A percentile compares a stretch with the other conserved stretches of the same genome.
Evolutionary conservation across 2,329 filamentous ascomycete genomes (phyloP).

Genomic region (Alternaria triticimaculans): DNA sequence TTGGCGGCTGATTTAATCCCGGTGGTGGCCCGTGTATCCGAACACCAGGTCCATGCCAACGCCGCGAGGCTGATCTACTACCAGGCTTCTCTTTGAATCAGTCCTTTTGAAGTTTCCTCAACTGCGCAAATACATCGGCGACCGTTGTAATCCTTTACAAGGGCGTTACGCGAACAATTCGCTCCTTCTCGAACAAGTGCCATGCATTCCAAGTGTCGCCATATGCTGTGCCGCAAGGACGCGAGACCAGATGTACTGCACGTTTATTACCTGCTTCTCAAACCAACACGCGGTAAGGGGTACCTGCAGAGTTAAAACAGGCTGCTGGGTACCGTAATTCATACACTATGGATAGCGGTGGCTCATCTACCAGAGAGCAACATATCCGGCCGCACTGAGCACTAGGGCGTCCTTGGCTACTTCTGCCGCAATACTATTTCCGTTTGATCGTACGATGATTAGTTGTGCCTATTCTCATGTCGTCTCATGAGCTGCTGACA

Average conservation of each 20-base stretch:
- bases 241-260: not conserved
- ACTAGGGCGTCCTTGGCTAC: not conserved
- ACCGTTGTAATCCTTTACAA: not conserved
- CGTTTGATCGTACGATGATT: not conserved
- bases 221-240: conserved; percentile 1
- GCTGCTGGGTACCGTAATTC: not conserved
- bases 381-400: not conserved
- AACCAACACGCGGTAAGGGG: not conserved
- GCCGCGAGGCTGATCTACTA: conserved; percentile 1
- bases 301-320: not conserved
- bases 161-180: not conserved
- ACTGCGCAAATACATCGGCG: not conserved
- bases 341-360: not conserved
- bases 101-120: not conserved
- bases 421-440: not conserved
- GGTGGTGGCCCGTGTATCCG: conserved; percentile 30
- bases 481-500: not conserved
- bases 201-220: not conserved
- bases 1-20: conserved; percentile 24
- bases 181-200: not conserved
- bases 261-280: not conserved
- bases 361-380: not conserved
- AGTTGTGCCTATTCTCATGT: not conserved
- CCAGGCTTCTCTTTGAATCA: not conserved
- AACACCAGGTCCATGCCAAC: conserved; percentile 22